These are phyloP conservation scores for Pyrenophora seminiperda DNA, from an alignment of 2,329 filamentous ascomycete species.

Conservation along the genomic window DNA sequence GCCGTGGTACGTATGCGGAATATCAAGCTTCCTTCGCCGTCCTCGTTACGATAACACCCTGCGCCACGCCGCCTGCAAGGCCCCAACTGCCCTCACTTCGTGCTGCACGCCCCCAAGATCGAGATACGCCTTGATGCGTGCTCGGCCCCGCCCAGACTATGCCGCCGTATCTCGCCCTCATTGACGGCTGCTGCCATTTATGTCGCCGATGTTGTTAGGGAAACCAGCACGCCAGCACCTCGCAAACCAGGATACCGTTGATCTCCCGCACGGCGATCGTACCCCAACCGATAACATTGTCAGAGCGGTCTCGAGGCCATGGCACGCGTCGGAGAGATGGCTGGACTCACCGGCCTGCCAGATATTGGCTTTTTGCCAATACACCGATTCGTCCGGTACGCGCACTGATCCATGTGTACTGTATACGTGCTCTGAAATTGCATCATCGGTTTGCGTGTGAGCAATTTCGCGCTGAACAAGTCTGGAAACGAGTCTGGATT, in stretches of 20 bases:
- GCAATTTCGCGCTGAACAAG: too few species aligned
- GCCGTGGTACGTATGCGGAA: conserved; percentile 8
- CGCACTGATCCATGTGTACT: background rate
- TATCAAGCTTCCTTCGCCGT: background rate
- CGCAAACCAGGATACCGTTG: conserved; percentile 20
- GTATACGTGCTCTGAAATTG: conserved; percentile 1
- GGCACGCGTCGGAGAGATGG: conserved; percentile 4
- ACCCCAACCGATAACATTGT: conserved; percentile 10
- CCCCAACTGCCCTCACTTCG: background rate
- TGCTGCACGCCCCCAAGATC: too few species aligned
- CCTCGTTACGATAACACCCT: too few species aligned
- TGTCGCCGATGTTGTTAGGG: conserved; percentile 12
- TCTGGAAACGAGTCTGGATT: too few species aligned
- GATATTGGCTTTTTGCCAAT: background rate
- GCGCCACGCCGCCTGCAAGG: too few species aligned
- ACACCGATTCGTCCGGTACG: conserved; percentile 2
- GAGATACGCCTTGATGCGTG: too few species aligned
- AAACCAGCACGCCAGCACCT: background rate
- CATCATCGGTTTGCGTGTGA: background rate
- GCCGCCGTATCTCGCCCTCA: too few species aligned
- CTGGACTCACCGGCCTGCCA: conserved; percentile 6
- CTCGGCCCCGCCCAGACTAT: too few species aligned
- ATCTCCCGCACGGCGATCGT: conserved; percentile 21
- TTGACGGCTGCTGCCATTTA: too few species aligned
- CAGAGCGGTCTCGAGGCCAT: background rate